Conservation (phyloP, 164 flowering plant genomes). For the Chloranthus sessilifolius region DNA sequence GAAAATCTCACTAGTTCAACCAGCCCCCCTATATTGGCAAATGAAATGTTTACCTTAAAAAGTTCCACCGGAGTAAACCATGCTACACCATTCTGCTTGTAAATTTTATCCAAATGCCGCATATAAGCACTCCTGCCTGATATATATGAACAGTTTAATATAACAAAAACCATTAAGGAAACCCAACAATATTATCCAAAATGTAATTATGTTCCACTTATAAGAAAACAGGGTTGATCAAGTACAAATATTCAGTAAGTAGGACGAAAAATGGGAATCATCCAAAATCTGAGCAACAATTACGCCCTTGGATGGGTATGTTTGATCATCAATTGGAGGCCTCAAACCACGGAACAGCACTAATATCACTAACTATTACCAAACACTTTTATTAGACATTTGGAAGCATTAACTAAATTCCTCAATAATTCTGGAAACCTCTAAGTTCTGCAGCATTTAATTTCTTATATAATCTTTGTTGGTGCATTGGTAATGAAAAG, state of each 20-base stretch:
- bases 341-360: no score
- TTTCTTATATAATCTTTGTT: no score
- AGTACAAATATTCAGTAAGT: not conserved
- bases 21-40: no score
- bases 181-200: slow-evolving; percentile 7
- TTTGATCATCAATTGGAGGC: no score
- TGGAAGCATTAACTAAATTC: no score
- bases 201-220: not conserved
- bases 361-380: no score
- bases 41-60: slow-evolving; percentile 61
- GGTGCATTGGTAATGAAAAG: no score
- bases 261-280: not conserved
- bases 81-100: slow-evolving; percentile 67
- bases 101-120: slow-evolving; percentile 59
- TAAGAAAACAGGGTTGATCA: not conserved
- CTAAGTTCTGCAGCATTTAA: no score
- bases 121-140: slow-evolving; percentile 82
- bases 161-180: not conserved
- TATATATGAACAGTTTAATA: slow-evolving; percentile 3
- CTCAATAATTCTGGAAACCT: no score
- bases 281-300: not conserved
- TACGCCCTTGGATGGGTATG: no score
- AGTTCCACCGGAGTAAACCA: slow-evolving; percentile 99
- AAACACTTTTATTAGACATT: no score
- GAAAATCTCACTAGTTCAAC: no score